Evolutionary conservation across 1,284 basidiomycete genomes (phyloP).

Genomic region (Irpex sp.): DNA sequence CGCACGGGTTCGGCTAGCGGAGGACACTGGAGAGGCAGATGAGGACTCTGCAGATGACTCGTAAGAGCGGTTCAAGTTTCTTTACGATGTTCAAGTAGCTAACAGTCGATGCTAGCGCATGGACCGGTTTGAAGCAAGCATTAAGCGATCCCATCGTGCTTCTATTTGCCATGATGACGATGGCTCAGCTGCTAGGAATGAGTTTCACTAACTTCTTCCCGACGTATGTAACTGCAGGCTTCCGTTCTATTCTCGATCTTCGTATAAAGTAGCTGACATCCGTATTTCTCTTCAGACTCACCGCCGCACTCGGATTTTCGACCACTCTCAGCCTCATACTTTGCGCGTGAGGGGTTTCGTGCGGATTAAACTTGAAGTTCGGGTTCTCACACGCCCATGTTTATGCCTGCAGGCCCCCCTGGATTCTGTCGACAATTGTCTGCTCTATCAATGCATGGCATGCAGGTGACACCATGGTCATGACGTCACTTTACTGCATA

Average conservation of each 20-base stretch:
- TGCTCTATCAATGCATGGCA: conserved; percentile 64
- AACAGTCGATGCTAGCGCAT: conserved; percentile 33
- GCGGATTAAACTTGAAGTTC: neutral
- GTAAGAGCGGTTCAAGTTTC: conserved; percentile 36
- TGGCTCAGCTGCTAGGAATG: conserved; percentile 52
- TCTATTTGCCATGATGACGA: conserved; percentile 55
- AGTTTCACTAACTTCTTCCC: conserved; percentile 77
- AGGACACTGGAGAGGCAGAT: conserved; percentile 73
- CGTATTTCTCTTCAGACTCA: conserved; percentile 38
- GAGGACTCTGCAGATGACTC: conserved; percentile 50
- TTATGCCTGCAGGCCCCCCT: conserved; percentile 48
- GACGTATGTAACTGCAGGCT: conserved; percentile 38
- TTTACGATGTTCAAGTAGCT: neutral
- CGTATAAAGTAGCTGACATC: neutral
- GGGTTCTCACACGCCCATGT: neutral
- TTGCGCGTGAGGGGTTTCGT: conserved; percentile 47
- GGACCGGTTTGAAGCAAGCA: conserved; percentile 54
- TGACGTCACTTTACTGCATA: neutral
- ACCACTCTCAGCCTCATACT: conserved; percentile 60
- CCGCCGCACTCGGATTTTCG: conserved; percentile 60
- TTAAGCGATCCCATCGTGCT: conserved; percentile 60
- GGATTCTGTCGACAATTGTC: conserved; percentile 53
- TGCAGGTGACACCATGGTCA: conserved; percentile 39
- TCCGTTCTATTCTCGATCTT: neutral
- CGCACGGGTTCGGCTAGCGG: conserved; percentile 68